phyloP scores from a whole-genome alignment of 805 yeast genomes.

The Millerozyma acaciae region DNA sequence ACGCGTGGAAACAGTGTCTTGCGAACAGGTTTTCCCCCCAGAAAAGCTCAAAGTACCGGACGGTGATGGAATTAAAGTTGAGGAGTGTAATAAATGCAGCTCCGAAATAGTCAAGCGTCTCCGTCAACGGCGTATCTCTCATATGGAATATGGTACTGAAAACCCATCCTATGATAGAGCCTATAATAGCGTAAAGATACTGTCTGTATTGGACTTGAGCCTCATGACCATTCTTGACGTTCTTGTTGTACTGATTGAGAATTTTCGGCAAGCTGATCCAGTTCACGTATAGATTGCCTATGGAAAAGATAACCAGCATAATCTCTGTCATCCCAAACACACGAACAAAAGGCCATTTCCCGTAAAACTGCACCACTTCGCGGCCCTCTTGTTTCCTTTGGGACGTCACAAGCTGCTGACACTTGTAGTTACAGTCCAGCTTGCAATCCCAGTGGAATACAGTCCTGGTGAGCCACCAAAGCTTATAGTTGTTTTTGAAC shows the following conservation, averaged over 20 bases:
- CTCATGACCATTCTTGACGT: constrained; percentile 10
- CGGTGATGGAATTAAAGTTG: constrained; percentile 31
- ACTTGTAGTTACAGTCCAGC: constrained; percentile 36
- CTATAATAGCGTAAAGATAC: constrained; percentile 22
- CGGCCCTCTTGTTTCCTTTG: constrained; percentile 14
- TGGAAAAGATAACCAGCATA: constrained; percentile 30
- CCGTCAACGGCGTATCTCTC: constrained; percentile 35
- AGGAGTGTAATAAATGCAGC: constrained; percentile 35
- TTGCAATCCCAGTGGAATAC: constrained; percentile 32
- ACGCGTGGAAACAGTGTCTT: constrained; percentile 16
- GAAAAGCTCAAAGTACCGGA: constrained; percentile 29
- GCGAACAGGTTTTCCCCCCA: constrained; percentile 4
- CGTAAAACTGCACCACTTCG: constrained; percentile 37
- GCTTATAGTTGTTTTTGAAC: constrained; percentile 9
- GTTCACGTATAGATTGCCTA: constrained; percentile 34
- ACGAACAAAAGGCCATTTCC: constrained; percentile 42
- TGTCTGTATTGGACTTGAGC: constrained; percentile 24
- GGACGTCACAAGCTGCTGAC: constrained; percentile 32
- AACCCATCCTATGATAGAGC: constrained; percentile 35
- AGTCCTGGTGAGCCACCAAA: constrained; percentile 15
- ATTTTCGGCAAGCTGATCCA: constrained; percentile 26
- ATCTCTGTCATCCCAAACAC: constrained; percentile 36
- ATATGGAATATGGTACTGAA: constrained; percentile 37
- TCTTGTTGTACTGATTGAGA: constrained; percentile 20
- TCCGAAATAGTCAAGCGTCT: constrained; percentile 39